Conservation (phyloP, 768 basidiomycete genomes). For the Boletellus ananas region DNA sequence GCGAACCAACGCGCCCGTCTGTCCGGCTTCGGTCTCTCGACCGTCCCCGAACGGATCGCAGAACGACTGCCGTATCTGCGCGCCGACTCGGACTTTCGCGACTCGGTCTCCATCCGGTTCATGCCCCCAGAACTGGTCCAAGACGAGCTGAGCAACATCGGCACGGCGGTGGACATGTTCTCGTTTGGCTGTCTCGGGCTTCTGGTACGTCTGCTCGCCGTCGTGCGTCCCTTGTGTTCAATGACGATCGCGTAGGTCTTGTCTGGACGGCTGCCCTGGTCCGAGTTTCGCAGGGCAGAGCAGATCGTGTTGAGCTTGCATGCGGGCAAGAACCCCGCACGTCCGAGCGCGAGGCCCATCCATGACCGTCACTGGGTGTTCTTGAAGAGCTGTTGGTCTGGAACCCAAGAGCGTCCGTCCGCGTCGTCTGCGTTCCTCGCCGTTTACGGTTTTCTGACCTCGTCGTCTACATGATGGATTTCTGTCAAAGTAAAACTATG, state of each 20-base stretch:
- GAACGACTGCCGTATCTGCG: conserved; percentile 11
- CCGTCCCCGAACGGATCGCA: conserved; percentile 11
- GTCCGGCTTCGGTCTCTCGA: conserved; percentile 11
- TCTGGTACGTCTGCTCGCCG: conserved; percentile 4
- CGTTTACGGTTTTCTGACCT: conserved; percentile 8
- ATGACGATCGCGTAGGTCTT: conserved; percentile 4
- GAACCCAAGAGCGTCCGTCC: conserved; percentile 7
- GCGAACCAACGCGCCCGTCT: conserved; percentile 3
- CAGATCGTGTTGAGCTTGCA: conserved; percentile 4
- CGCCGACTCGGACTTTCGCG: conserved; percentile 8
- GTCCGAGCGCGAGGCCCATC: conserved; percentile 3
- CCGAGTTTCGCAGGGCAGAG: conserved; percentile 6
- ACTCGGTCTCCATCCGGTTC: conserved; percentile 11
- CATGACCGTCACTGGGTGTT: conserved; percentile 10
- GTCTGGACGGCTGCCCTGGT: conserved; percentile 13
- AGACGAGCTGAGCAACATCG: background rate
- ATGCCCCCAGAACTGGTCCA: conserved; percentile 12
- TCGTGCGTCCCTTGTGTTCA: too few species aligned
- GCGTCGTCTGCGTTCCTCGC: conserved; percentile 11
- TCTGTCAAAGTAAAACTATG: too few species aligned
- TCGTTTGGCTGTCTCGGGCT: conserved; percentile 14
- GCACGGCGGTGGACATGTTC: conserved; percentile 6
- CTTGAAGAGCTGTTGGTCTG: conserved; percentile 10
- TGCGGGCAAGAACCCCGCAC: conserved; percentile 1
- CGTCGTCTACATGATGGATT: background rate